These are phyloP conservation scores for Nicotiana paniculata DNA, from an alignment of 257 asterid genomes.

Conservation along the genomic window DNA sequence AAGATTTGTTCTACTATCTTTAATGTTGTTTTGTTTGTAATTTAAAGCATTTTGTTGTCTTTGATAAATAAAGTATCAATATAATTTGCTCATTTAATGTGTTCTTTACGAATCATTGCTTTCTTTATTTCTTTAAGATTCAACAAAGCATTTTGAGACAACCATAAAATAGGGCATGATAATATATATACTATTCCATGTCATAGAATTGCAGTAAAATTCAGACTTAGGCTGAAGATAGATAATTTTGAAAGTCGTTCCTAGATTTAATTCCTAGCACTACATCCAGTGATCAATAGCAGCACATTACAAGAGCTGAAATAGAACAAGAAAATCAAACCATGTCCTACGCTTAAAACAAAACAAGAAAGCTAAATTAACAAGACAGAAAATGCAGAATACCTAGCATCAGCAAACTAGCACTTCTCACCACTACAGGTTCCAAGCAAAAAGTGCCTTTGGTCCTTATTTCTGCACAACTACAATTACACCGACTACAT, in stretches of 20 bases:
- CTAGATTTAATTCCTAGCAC: not conserved
- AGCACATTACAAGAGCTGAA: not conserved
- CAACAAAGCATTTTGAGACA: no score
- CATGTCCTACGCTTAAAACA: not conserved
- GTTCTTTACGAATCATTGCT: not conserved
- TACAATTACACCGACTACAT: not conserved
- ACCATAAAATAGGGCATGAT: no score
- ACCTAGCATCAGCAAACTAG: not conserved
- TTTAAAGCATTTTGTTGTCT: not conserved
- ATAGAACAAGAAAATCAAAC: not conserved
- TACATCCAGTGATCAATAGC: not conserved
- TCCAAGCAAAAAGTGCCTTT: not conserved
- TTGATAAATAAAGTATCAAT: not conserved
- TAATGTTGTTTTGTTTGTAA: not conserved
- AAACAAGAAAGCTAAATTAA: not conserved
- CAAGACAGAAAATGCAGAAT: not conserved
- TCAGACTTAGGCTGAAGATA: not conserved
- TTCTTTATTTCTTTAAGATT: not conserved
- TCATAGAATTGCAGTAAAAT: not conserved
- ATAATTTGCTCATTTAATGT: not conserved
- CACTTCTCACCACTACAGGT: not conserved
- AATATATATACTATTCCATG: no score
- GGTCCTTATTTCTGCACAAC: not conserved
- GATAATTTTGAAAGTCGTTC: not conserved
- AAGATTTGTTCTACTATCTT: not conserved